A percentile compares a stretch with the other conserved stretches of the same genome.
These are phyloP conservation scores for Apiospora sp. DNA, from an alignment of 2,329 filamentous ascomycete genomes.

Conservation along the genomic window DNA sequence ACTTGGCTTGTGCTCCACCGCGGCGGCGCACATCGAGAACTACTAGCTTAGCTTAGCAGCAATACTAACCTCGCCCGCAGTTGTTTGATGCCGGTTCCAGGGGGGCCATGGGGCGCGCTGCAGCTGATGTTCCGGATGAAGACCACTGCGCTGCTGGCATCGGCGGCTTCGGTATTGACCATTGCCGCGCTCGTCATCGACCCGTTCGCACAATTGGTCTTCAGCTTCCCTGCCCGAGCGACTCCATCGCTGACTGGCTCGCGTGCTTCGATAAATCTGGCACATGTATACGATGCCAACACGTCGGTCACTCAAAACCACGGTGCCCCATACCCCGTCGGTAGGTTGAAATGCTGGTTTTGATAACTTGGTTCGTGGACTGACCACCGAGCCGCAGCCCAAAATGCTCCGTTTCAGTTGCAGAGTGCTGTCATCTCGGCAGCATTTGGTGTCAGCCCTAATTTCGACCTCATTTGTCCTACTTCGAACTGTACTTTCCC, in stretches of 20 bases:
- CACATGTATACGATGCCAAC: conserved; percentile 25
- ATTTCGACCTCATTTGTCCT: conserved; percentile 17
- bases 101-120: conserved; percentile 27
- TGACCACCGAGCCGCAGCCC: conserved; percentile 5
- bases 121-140: conserved; percentile 26
- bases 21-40: not conserved
- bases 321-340: not conserved
- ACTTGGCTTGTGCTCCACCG: too few species aligned
- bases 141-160: conserved; percentile 25
- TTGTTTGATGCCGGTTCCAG: conserved; percentile 27
- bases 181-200: conserved; percentile 29
- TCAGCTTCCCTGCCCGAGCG: conserved; percentile 27
- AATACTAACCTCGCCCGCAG: not conserved
- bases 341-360: not conserved
- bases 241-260: not conserved
- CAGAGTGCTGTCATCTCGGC: conserved; percentile 24
- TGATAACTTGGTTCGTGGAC: not conserved
- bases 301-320: conserved; percentile 3
- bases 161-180: conserved; percentile 26
- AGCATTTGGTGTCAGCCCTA: conserved; percentile 3
- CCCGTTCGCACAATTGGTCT: conserved; percentile 30
- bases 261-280: conserved; percentile 22
- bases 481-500: conserved; percentile 23
- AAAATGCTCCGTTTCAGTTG: conserved; percentile 21
- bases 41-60: not conserved